A percentile compares a stretch with the other conserved stretches of the same genome.
These are phyloP conservation scores for Calonectria hongkongensis DNA, from an alignment of 2,329 filamentous ascomycete species.

Conservation along the genomic window DNA sequence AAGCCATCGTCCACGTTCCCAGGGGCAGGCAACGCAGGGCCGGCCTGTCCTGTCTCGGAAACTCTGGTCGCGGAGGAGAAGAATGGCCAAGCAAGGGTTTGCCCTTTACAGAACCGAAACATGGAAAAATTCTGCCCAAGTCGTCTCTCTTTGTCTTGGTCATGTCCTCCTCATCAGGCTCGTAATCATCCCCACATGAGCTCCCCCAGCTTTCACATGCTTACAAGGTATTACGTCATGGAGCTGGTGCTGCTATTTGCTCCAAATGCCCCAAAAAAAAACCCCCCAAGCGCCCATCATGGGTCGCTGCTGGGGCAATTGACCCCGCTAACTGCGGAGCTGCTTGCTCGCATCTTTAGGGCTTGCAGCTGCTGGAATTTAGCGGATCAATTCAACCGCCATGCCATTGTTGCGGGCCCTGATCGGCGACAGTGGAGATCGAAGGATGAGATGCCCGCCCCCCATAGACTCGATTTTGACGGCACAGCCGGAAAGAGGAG, in stretches of 20 bases:
- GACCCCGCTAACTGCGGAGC: constrained; percentile 25
- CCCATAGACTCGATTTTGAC: not conserved
- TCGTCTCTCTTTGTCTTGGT: constrained; percentile 18
- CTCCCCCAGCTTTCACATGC: constrained; percentile 38
- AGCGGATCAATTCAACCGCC: constrained; percentile 18
- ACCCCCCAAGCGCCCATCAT: constrained; percentile 7
- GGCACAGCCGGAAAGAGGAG: not conserved
- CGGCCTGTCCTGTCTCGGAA: not conserved
- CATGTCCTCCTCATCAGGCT: constrained; percentile 29
- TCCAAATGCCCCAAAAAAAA: constrained; percentile 20
- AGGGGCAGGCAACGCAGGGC: not conserved
- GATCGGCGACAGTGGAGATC: constrained; percentile 13
- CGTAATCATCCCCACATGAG: constrained; percentile 32
- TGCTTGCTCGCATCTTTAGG: constrained; percentile 17
- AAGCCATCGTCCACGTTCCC: constrained; percentile 25
- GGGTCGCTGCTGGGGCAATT: constrained; percentile 6
- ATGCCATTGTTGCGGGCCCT: constrained; percentile 9
- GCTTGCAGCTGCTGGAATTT: constrained; percentile 30
- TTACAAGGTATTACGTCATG: constrained; percentile 41
- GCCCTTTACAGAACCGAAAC: not conserved
- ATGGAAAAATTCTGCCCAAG: not conserved
- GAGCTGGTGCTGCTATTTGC: constrained; percentile 13
- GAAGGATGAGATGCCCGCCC: not conserved
- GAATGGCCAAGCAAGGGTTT: not conserved
- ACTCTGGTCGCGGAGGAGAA: not conserved